Conservation (phyloP, 1,284 basidiomycete genomes). For the Cutaneotrichosporon sp. region DNA sequence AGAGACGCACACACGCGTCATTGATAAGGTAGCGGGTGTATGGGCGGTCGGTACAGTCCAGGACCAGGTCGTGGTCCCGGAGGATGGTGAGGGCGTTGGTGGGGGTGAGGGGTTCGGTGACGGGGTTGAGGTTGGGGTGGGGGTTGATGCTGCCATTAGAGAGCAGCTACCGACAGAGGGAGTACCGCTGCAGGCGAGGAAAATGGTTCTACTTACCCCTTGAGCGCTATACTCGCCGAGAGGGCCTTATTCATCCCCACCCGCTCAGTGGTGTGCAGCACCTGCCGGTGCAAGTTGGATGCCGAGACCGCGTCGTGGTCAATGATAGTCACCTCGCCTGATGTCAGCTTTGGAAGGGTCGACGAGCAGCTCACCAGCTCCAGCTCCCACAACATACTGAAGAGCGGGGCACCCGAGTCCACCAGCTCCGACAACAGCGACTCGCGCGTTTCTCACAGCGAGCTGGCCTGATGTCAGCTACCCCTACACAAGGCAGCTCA, state of each 20-base stretch:
- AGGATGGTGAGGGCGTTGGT: slow-evolving; percentile 67
- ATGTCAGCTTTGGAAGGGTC: no score
- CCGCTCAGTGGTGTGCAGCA: slow-evolving; percentile 78
- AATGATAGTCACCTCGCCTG: slow-evolving; percentile 68
- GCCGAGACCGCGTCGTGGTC: slow-evolving; percentile 89
- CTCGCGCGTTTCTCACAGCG: slow-evolving; percentile 70
- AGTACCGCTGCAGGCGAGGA: neutral
- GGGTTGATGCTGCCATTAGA: slow-evolving; percentile 67
- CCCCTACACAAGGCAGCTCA: no score
- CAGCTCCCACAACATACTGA: slow-evolving; percentile 89
- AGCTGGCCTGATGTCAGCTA: slow-evolving; percentile 67
- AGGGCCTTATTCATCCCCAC: slow-evolving; percentile 82
- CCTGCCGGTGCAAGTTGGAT: slow-evolving; percentile 92
- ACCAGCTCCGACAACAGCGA: slow-evolving; percentile 90
- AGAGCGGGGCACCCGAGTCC: slow-evolving; percentile 95
- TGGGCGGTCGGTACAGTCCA: slow-evolving; percentile 96
- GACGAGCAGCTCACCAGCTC: slow-evolving; percentile 67
- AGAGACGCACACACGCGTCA: slow-evolving; percentile 76
- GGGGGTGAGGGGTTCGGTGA: slow-evolving; percentile 61
- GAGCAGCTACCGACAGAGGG: neutral
- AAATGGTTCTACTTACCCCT: slow-evolving; percentile 60
- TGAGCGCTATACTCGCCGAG: slow-evolving; percentile 71
- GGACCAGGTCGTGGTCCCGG: slow-evolving; percentile 68
- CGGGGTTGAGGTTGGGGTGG: slow-evolving; percentile 60
- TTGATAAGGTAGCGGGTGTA: slow-evolving; percentile 90